Percentiles rank a stretch among this genome's conserved stretches.
Conservation (phyloP, 345 rosid genomes). For the Citrus maxima region DNA sequence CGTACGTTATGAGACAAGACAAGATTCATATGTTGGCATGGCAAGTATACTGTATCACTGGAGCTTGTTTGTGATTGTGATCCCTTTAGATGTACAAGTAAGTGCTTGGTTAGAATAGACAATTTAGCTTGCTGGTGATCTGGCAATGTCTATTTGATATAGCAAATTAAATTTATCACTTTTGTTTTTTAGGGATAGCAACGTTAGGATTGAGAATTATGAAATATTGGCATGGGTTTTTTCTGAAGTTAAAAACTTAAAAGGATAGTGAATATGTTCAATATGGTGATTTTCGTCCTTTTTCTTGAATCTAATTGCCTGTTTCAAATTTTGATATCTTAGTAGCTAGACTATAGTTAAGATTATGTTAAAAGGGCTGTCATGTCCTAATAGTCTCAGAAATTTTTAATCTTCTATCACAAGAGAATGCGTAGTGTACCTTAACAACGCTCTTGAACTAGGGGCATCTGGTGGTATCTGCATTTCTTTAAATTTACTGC, state of each 20-base stretch:
- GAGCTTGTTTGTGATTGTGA: background rate
- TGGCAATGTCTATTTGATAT: background rate
- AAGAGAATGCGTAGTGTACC: background rate
- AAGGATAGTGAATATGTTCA: background rate
- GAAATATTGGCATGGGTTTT: background rate
- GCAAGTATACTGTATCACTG: background rate
- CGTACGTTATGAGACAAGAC: background rate
- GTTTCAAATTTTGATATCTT: background rate
- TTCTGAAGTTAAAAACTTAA: background rate
- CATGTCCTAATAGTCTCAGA: background rate
- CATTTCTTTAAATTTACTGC: background rate
- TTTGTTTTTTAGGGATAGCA: background rate
- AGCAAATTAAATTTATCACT: background rate
- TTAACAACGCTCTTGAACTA: slow-evolving; percentile 1
- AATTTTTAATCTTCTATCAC: slow-evolving; percentile 4
- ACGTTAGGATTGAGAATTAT: background rate
- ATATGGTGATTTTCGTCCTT: background rate
- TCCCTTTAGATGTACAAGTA: background rate
- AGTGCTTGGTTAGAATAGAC: background rate
- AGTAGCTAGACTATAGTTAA: background rate
- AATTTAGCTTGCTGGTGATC: background rate
- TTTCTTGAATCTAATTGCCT: background rate
- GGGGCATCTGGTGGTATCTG: slow-evolving; percentile 13
- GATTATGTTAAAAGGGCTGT: background rate
- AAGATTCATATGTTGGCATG: background rate